Evolutionary conservation across 257 asterid genomes (phyloP).

Genomic region (Nicotiana undulata): DNA sequence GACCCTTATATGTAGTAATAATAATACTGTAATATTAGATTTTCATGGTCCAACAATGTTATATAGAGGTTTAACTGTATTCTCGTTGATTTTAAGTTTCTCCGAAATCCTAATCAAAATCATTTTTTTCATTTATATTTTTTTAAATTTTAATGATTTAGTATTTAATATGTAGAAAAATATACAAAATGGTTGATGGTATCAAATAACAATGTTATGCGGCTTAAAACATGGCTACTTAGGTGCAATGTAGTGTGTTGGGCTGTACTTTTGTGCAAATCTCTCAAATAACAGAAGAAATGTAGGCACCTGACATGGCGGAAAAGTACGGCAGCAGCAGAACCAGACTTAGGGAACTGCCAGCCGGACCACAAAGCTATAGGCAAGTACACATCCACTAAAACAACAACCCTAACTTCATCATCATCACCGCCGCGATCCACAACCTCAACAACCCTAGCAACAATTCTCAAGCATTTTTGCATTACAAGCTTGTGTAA

Average conservation of each 20-base stretch:
- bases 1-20: too few relatives aligned
- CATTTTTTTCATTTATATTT: background rate
- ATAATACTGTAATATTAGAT: background rate
- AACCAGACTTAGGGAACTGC: slow-evolving; percentile 69
- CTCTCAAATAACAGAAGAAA: background rate
- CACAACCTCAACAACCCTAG: slow-evolving; percentile 37
- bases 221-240: too few relatives aligned
- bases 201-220: background rate
- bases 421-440: slow-evolving; percentile 18
- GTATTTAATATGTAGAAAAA: background rate
- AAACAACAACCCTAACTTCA: slow-evolving; percentile 54
- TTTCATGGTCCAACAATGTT: background rate
- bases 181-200: background rate
- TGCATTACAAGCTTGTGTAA: slow-evolving; percentile 45
- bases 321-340: slow-evolving; percentile 60
- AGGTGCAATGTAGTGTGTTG: too few relatives aligned
- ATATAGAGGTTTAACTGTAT: background rate
- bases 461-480: slow-evolving; percentile 51
- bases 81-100: background rate
- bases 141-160: background rate
- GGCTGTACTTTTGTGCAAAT: too few relatives aligned
- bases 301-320: slow-evolving; percentile 66
- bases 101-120: background rate
- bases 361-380: slow-evolving; percentile 69
- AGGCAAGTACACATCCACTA: slow-evolving; percentile 86